Base-by-base conservation (phyloP, 1,139 yeast species). In the Candida sojae region DNA sequence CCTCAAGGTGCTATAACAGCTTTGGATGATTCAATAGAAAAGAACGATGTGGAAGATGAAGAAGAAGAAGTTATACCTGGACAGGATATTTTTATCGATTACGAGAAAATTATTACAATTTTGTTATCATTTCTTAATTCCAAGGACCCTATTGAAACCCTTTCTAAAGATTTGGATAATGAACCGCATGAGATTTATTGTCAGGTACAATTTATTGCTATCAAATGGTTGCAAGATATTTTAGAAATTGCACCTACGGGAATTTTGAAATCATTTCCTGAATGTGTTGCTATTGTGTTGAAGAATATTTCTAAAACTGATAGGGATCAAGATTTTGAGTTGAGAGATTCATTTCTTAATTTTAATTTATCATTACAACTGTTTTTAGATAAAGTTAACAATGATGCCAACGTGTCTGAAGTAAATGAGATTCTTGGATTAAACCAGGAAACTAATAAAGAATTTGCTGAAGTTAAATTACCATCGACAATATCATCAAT, bases 1-100 rank as follows among this genome's bases (percentile, higher is more conserved):
- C 47, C 42, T 30, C 36, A 40, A 17, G 48, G 25, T 3, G 13
- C 35, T 33, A 38, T 28, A 8, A 23, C 36, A 23, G 6, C 23
- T 12, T 41, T 43, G 39, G 46, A 12, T 30, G 47, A 43, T 6
- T 6, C 2, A 13, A 13, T 17, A 7, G 39, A 35, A 12, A 37
- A 28, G 13, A 44, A 32, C 12, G 28, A 6, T 4, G 29, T 39
- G 2, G 51, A 41, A 5, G 39, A 44, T 5, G 45, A 12, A 6
- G 46, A 39, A 13, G 48, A 46, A 6, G 52, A 47, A 9, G 88
- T 83, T 5, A 68, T 83, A 8, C 74, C 86, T 13, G 97, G 97
- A 0, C 97, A 91, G 62, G 96, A 93, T 61, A 85, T 91, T 21
- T 82, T 81, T 52, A 78, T 93, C 44, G 95, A 92, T 65, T 90